Base-by-base conservation (phyloP, 139 green algal genomes). In the Eudorina sp. region DNA sequence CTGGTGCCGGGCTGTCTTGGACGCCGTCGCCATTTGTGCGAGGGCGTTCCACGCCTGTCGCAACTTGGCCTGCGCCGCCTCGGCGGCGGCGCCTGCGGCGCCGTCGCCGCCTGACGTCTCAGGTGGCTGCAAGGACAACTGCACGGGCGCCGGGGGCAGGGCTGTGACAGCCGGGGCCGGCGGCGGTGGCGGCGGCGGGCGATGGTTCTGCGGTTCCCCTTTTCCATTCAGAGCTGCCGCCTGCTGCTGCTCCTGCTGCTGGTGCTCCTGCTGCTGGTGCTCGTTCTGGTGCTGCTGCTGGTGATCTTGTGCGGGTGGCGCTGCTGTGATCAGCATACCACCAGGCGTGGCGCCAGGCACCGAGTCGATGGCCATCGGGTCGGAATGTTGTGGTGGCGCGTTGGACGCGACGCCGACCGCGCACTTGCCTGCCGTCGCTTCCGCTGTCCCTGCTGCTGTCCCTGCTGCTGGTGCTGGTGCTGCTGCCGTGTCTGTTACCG, bases 31-130 rank as follows among this genome's bases (percentile, higher is more conserved):
- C 45, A 78, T 13, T 31, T 53, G 64, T 34, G 25, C 27, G 34
- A 80, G 34, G 8, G 64, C 82, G 23, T 7, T 14, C 82, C 82
- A 88, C 4, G 82, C 66, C 3, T 53, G 46, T 4, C 66, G 82
- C 40, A 38, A 3, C 64, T 78, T 70, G 11, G 29, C 40, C 40
- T 0, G n/a, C 23, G 53, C 31, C 6, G 69, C 36, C 16, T 60
- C 48, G 0, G 74, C 25, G 4, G 5, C 7, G 19, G 23, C 7
- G 11, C 2, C 66, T 46, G 6, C 43, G 21, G 23, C 43, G 55
- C 40, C 55, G 41, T 43, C 53, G 78, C 78, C 38, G 78, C 5
- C 53, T 0, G 40, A 64, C 18, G 13, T 21, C 34, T 43, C 34
- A 14, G 45, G 48, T 7, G 74, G 48, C 46, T 38, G n/a, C 74